phyloP scores from a whole-genome alignment of 495 filamentous ascomycete species.

The Amorphotheca resinae region DNA sequence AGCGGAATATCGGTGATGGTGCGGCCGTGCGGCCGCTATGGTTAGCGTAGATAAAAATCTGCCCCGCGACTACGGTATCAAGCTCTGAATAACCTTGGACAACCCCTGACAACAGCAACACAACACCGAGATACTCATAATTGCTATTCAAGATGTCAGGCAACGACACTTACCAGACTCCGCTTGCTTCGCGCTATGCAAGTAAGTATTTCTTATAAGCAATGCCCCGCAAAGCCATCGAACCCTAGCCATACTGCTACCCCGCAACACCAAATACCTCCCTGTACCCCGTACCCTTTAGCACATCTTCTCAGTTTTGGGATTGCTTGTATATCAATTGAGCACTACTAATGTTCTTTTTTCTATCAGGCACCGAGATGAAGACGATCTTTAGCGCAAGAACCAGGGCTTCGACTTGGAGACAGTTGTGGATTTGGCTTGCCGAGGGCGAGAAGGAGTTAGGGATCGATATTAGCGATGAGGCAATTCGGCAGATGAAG shows the following conservation, averaged over 20 bases:
- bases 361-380: conserved; percentile 36
- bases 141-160: conserved; percentile 43
- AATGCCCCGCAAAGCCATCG: conserved; percentile 1
- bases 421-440: conserved; percentile 70
- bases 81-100: too few relatives aligned
- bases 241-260: not conserved
- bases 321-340: too few relatives aligned
- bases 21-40: too few relatives aligned
- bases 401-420: conserved; percentile 62
- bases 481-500: conserved; percentile 66
- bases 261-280: not conserved
- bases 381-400: conserved; percentile 55
- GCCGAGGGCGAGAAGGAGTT: conserved; percentile 71
- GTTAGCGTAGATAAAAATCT: too few relatives aligned
- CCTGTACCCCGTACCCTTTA: not conserved
- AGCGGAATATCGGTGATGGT: too few relatives aligned
- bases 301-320: too few relatives aligned
- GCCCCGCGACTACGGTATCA: too few relatives aligned
- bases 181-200: conserved; percentile 61
- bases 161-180: conserved; percentile 60
- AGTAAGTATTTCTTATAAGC: conserved; percentile 32
- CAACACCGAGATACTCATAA: too few relatives aligned
- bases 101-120: too few relatives aligned
- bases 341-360: too few relatives aligned
- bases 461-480: conserved; percentile 48